A percentile compares a stretch with the other conserved stretches of the same genome.
phyloP scores from a whole-genome alignment of 83 land plant species.

The Larix sibirica region DNA sequence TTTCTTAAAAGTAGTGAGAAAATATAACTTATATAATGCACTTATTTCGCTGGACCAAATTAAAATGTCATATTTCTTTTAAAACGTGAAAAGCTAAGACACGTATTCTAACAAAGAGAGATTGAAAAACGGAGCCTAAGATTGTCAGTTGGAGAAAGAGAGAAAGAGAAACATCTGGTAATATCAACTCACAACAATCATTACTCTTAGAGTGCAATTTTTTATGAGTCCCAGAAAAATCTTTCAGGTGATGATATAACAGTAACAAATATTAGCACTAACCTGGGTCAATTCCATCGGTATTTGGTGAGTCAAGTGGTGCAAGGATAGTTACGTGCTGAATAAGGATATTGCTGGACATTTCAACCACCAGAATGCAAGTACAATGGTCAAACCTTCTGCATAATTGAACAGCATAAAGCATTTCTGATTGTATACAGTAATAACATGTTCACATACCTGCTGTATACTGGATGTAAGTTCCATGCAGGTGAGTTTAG shows the following conservation, averaged over 20 bases:
- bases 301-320: slow-evolving; percentile 74
- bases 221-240: neutral
- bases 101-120: too few relatives aligned
- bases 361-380: neutral
- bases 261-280: slow-evolving; percentile 2
- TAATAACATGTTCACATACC: slow-evolving; percentile 29
- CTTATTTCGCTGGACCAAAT: too few relatives aligned
- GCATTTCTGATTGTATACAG: neutral
- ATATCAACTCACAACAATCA: too few relatives aligned
- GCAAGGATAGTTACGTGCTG: slow-evolving; percentile 70
- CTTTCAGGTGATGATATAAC: neutral
- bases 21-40: too few relatives aligned
- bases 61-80: too few relatives aligned
- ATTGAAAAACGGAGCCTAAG: too few relatives aligned
- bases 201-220: neutral
- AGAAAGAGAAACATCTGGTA: too few relatives aligned
- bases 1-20: too few relatives aligned
- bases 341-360: slow-evolving; percentile 65
- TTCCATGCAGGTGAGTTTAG: slow-evolving; percentile 86
- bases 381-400: neutral
- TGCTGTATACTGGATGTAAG: slow-evolving; percentile 90
- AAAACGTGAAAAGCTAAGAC: too few relatives aligned
- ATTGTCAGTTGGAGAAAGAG: too few relatives aligned
- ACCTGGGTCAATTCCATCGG: slow-evolving; percentile 95
- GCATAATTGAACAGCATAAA: neutral